phyloP scores from a whole-genome alignment of 2,329 filamentous ascomycete species.

The Ambrosiella beaveri region DNA sequence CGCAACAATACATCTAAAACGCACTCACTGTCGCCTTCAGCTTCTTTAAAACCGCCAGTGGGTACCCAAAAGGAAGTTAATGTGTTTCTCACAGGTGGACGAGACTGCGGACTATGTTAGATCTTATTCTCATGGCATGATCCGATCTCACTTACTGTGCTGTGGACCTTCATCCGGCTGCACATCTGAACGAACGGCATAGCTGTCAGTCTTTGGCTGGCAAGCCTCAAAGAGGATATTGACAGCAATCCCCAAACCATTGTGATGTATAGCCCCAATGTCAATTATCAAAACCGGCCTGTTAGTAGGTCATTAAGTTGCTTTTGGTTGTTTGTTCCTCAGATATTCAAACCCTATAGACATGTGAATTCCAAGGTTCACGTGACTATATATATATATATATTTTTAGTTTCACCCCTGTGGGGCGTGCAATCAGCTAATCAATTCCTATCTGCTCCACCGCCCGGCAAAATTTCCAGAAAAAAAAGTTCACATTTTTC shows the following conservation, averaged over 20 bases:
- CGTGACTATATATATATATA: conserved; percentile 2
- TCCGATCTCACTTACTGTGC: conserved; percentile 4
- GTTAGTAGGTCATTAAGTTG: neutral
- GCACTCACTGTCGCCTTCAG: conserved; percentile 33
- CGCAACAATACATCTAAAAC: neutral
- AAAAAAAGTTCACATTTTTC: neutral
- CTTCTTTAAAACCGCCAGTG: conserved; percentile 47
- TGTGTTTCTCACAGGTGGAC: conserved; percentile 10
- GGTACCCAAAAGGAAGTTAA: conserved; percentile 68
- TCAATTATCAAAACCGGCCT: neutral
- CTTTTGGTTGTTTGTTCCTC: neutral
- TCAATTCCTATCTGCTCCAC: conserved; percentile 8
- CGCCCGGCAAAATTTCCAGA: conserved; percentile 13
- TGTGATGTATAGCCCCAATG: neutral
- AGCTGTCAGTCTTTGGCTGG: neutral
- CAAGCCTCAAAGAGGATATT: neutral
- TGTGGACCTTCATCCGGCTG: conserved; percentile 8
- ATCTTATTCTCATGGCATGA: neutral
- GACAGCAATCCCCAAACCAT: neutral
- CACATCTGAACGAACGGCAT: neutral
- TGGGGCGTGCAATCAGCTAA: conserved; percentile 11
- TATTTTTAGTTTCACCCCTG: neutral
- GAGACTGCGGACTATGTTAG: conserved; percentile 8
- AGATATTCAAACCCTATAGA: neutral
- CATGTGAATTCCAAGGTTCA: neutral